Evolutionary conservation across 305 asterid genomes (phyloP).

Genomic region (Ilex paraguariensis): DNA sequence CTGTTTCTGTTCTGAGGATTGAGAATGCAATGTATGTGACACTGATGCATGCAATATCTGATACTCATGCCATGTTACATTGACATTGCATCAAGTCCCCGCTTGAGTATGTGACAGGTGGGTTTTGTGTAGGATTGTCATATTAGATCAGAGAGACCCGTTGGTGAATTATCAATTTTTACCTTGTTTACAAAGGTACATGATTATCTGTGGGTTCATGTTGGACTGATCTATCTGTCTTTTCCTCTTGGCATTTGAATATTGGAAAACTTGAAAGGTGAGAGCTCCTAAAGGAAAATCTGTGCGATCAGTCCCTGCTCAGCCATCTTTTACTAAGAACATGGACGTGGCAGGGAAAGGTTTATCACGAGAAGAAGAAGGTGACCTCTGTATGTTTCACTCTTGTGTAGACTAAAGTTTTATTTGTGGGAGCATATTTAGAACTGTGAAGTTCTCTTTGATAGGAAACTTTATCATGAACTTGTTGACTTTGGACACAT

Average conservation of each 20-base stretch:
- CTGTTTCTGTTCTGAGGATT: too few species aligned
- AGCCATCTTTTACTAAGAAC: slow-evolving; percentile 45
- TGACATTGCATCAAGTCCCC: too few species aligned
- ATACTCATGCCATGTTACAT: too few species aligned
- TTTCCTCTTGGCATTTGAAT: slow-evolving; percentile 11
- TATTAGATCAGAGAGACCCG: too few species aligned
- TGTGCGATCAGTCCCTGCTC: slow-evolving; percentile 34
- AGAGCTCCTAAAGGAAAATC: slow-evolving; percentile 65
- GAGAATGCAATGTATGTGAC: too few species aligned
- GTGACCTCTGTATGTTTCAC: background rate
- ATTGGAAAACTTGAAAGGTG: slow-evolving; percentile 40
- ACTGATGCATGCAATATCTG: too few species aligned
- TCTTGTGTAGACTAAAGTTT: background rate
- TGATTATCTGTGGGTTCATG: too few species aligned
- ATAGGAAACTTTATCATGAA: background rate
- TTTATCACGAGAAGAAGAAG: slow-evolving; percentile 17
- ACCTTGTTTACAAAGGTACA: too few species aligned
- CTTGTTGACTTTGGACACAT: background rate
- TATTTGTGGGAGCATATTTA: too few species aligned
- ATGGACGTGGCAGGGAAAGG: slow-evolving; percentile 44
- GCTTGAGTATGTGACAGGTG: too few species aligned
- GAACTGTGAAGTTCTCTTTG: background rate
- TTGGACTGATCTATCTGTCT: background rate
- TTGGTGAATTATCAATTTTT: too few species aligned
- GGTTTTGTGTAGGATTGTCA: too few species aligned